A percentile compares a stretch with the other conserved stretches of the same genome.
Conservation (phyloP, 305 asterid species). For the Withania somnifera region DNA sequence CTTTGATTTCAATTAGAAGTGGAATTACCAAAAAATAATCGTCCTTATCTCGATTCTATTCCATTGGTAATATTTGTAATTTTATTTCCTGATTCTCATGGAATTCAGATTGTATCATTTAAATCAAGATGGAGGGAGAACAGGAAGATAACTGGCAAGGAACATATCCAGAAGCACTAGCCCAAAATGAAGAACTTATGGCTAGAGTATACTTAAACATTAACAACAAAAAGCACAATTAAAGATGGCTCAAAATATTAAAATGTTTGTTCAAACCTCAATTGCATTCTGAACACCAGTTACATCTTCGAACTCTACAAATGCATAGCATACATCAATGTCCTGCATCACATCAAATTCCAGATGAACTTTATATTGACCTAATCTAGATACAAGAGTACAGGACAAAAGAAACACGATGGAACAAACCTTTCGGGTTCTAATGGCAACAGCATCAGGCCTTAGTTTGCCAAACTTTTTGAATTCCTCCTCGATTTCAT, state of each 20-base stretch:
- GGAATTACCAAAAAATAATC: background rate
- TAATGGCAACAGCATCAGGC: constrained; percentile 92
- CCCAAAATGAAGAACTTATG: background rate
- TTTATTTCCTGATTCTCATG: background rate
- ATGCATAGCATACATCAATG: constrained; percentile 88
- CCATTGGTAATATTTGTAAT: background rate
- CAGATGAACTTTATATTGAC: background rate
- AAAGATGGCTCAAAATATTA: background rate
- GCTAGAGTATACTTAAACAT: background rate
- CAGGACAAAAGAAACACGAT: background rate
- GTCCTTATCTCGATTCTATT: background rate
- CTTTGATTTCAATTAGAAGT: background rate
- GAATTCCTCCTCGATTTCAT: constrained; percentile 89
- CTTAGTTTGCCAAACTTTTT: constrained; percentile 78
- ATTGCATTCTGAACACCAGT: constrained; percentile 89
- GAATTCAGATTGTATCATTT: background rate
- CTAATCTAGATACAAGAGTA: background rate
- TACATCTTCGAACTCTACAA: constrained; percentile 88
- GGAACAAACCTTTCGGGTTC: constrained; percentile 85
- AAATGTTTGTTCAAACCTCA: constrained; percentile 41
- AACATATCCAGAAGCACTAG: background rate
- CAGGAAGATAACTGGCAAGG: background rate
- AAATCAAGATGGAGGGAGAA: background rate
- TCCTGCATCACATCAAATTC: constrained; percentile 49
- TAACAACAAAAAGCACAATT: background rate